Conservation (phyloP, 768 basidiomycete species). For the Antrodiella citrinella region DNA sequence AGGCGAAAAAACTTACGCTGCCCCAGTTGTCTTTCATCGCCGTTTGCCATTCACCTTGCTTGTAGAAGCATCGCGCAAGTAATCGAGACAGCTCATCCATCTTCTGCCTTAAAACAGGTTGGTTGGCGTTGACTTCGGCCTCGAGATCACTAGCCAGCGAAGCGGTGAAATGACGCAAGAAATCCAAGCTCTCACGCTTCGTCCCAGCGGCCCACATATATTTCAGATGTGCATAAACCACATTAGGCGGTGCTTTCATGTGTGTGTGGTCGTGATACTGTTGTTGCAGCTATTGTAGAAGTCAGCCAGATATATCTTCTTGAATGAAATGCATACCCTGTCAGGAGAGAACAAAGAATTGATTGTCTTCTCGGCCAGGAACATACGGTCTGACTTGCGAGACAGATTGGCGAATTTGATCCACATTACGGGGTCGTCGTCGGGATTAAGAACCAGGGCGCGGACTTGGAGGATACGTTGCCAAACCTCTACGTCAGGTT, state of each 20-base stretch:
- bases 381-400: conserved; percentile 89
- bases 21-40: conserved; percentile 73
- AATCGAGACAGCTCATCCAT: conserved; percentile 69
- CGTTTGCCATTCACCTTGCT: conserved; percentile 91
- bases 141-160: conserved; percentile 65
- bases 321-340: too few species aligned
- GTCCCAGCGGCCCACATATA: conserved; percentile 90
- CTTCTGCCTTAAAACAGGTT: conserved; percentile 53
- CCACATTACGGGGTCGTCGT: conserved; percentile 96
- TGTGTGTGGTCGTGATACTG: conserved; percentile 43
- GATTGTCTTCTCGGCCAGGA: conserved; percentile 94
- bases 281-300: conserved; percentile 35
- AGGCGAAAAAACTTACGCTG: conserved; percentile 38
- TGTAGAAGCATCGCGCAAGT: conserved; percentile 94
- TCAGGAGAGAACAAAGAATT: conserved; percentile 82
- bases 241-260: conserved; percentile 82
- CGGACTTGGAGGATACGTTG: conserved; percentile 95
- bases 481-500: conserved; percentile 98
- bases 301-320: too few species aligned
- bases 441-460: conserved; percentile 85
- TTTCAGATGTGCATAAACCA: conserved; percentile 93
- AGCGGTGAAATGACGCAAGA: conserved; percentile 76
- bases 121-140: conserved; percentile 13
- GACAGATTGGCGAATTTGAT: conserved; percentile 98
- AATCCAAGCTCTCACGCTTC: conserved; percentile 69